Base-by-base conservation (phyloP, 2,329 filamentous ascomycete genomes). In the Ophiostoma angusticollis region DNA sequence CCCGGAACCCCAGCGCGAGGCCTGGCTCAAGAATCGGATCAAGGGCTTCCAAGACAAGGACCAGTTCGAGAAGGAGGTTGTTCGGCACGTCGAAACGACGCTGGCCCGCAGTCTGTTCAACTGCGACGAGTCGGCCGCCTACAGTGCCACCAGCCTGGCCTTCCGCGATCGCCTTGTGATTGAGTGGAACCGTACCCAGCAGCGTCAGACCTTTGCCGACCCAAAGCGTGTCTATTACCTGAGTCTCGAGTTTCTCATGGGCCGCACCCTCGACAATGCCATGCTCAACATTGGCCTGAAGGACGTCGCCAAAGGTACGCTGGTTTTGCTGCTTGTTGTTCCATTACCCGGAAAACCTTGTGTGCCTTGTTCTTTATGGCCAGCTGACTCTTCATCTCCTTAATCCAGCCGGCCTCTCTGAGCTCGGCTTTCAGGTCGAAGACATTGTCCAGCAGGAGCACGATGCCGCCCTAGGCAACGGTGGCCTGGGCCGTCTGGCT, bases 141-240 rank as follows among this genome's bases (percentile, higher is more conserved):
- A 98, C 61, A 77, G 83, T 7, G 91, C 89, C 48, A 85, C 87
- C 31, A 84, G 85, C 48, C 66, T 98, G 53, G 89, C 91, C 19
- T 89, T 98, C 63, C 77, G 91, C 54, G 89, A 98, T 59, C 80
- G 86, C 37, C 68, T 98, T 56, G 80, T 98, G 54, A 79, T 91
- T 47, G 85, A 93, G 50, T 98, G 91, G 91, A 98, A 96, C 66
- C 86, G 80, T 63, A 98, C 91, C 33, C 91, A 98, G 65, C 91
- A 98, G 66, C 80, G 80, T 45, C 91, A 98, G 63, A 95, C 89
- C 0, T 85, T 83, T 53, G 70, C 74, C 41, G 91, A 96, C 57
- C 78, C 77, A 61, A 98, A 98, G 72, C 78, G 91, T 45, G 74
- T 98, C 50, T 98, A 98, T 66, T 98, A 98, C 58, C 74, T 98